Base-by-base conservation (phyloP, 2,329 filamentous ascomycete genomes). In the Colletotrichum lupini region DNA sequence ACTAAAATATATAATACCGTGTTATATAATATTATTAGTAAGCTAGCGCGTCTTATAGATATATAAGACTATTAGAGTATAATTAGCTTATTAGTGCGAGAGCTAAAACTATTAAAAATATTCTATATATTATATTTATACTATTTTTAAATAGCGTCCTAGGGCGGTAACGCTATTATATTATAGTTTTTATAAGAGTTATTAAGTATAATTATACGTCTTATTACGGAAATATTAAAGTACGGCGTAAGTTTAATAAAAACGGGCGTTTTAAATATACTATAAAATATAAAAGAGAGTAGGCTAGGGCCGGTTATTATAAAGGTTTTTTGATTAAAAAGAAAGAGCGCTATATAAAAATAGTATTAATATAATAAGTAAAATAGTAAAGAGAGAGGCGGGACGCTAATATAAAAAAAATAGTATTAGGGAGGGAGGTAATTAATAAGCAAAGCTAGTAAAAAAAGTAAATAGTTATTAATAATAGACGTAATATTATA, bases 21-120 rank as follows among this genome's bases (percentile, higher is more conserved):
- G 4, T 55, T 68, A 19, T 46, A 4, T 7, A 12, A 5, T 8
- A 22, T 68, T 24, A 19, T 68, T 2, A 9, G 11, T 6, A 61
- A 61, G 57, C 46, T 61, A 1, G 65, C 6, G 12, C 42, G n/a
- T n/a, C 30, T 42, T 4, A 30, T 4, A 2, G 16, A 61, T 11
- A 14, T 6, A 4, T 2, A 12, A 52, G 24, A 67, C 28, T 0
- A 61, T n/a, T 61, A 5, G 57, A 26, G 22, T 24, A 16, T 61
- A 5, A 55, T 53, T 3, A 61, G 24, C 28, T 14, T 59, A 14
- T 26, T 67, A 9, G 35, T 5, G 2, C 3, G 4, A 22, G 57
- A 67, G 22, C 57, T 7, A 14, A 56, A 61, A 57, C 22, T 67
- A 5, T 61, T 67, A 14, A 61, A 26, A 12, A 42, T 67, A 53